A percentile compares a stretch with the other conserved stretches of the same genome.
Conservation (phyloP, 169 alveolate species). For the Plasmodium billcollinsi region DNA sequence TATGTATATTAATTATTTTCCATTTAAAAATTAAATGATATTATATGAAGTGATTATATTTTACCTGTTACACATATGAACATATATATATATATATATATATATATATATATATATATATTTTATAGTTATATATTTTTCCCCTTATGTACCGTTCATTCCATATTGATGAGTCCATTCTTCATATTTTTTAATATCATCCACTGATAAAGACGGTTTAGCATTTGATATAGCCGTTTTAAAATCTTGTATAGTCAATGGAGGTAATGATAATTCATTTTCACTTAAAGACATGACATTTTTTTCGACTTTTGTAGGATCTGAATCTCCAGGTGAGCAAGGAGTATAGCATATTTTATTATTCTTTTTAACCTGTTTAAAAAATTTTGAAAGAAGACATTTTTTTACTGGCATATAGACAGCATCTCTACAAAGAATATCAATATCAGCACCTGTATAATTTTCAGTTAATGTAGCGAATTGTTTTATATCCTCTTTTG, state of each 20-base stretch:
- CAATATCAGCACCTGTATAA: conserved; percentile 84
- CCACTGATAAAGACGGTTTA: conserved; percentile 58
- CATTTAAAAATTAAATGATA: too few species aligned
- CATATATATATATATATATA: too few species aligned
- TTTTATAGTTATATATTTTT: neutral
- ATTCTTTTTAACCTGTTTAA: conserved; percentile 78
- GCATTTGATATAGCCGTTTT: conserved; percentile 72
- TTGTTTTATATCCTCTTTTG: conserved; percentile 87
- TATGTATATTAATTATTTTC: too few species aligned
- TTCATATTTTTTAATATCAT: conserved; percentile 80
- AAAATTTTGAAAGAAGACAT: conserved; percentile 79
- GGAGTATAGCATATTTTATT: conserved; percentile 81
- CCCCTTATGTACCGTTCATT: conserved; percentile 76
- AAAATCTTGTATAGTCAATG: conserved; percentile 76
- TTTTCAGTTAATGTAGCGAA: conserved; percentile 83
- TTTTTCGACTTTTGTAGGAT: conserved; percentile 83
- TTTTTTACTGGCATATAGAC: conserved; percentile 83
- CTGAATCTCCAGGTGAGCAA: conserved; percentile 87
- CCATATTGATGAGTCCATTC: conserved; percentile 87
- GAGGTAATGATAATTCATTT: conserved; percentile 86
- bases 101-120: too few species aligned
- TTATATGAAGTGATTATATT: too few species aligned
- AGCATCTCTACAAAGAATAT: conserved; percentile 82
- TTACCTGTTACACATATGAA: too few species aligned
- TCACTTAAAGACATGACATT: conserved; percentile 86